A percentile compares a stretch with the other conserved stretches of the same genome.
Evolutionary conservation across 257 asterid species (phyloP).

Genomic region (Lycium barbarum): DNA sequence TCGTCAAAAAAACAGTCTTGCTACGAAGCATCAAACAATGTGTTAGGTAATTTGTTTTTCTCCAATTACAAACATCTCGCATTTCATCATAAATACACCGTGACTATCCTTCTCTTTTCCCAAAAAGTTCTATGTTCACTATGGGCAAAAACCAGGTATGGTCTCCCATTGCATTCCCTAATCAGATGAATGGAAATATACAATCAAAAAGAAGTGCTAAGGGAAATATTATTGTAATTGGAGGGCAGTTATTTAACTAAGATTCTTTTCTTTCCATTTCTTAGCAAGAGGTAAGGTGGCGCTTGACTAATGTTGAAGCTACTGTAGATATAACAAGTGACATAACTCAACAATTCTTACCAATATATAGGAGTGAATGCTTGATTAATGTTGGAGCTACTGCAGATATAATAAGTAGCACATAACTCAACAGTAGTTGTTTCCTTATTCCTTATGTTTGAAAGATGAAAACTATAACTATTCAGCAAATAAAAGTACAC

Average conservation of each 20-base stretch:
- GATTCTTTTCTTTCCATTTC: background rate
- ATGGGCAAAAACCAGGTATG: background rate
- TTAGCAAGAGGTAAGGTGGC: background rate
- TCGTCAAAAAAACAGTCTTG: background rate
- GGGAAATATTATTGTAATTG: background rate
- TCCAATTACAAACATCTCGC: background rate
- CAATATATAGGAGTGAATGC: conserved; percentile 9
- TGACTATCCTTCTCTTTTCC: background rate
- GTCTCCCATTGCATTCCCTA: background rate
- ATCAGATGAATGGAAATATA: background rate
- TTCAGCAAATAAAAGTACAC: background rate
- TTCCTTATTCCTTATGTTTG: background rate
- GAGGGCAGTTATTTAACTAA: background rate
- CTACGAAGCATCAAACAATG: background rate
- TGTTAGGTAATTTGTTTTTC: background rate
- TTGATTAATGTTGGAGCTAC: conserved; percentile 11
- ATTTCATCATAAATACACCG: background rate
- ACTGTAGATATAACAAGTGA: background rate
- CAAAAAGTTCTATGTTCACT: background rate
- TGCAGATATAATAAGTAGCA: background rate
- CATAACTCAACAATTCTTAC: conserved; percentile 18
- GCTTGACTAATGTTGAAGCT: conserved; percentile 2
- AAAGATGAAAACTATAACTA: background rate
- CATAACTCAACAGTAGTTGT: conserved; percentile 14
- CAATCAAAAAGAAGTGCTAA: background rate